Evolutionary conservation across 75 land plant species (phyloP), one percentile per base, ranked within the genome.

Genomic region (Adiantum capillusveneris): DNA sequence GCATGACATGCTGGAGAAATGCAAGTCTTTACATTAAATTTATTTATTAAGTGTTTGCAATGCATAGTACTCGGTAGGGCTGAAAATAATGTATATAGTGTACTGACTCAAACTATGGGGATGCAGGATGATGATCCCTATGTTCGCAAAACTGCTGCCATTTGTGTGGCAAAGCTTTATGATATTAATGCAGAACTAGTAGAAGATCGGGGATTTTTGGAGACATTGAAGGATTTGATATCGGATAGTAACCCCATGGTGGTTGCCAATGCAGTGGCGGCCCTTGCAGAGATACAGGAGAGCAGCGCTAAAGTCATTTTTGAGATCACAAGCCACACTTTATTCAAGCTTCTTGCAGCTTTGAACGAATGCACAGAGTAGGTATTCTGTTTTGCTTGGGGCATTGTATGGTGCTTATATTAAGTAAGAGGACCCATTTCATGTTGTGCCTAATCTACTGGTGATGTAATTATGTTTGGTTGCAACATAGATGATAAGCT

Each of bases 201-300:
- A 29, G 99, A 95, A 62, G 99, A 95, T 65, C 72, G 99, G 68
- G 99, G 99, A 44, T 95, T 95, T 58, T 63, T 95, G 61, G 99
- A 95, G 56, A 78, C 85, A 50, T 81, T 95, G 18, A 95, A 87
- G 76, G 99, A 95, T 51, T 71, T 95, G 71, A 95, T 95, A 42
- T 95, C 99, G 24, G 99, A 95, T 69, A 95, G 95, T 64, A 95
- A 90, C 57, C 99, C 99, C 6, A 95, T 95, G 99, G 99, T 95
- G 42, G 99, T 95, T 34, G 99, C 99, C 36, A 95, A 95, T 83
- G 99, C 99, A 56, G 93, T 95, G 18, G 99, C 99, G 64, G 88
- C 99, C 20, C 84, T 95, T 50, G 86, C 97, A 31, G 99, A 95
- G 78, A 95, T 95, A 21, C 99, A 95, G 63, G 99, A 95, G 53